A percentile compares a stretch with the other conserved stretches of the same genome.
Evolutionary conservation across 441 rosid genomes (phyloP).

Genomic region (Populus tomentosa): DNA sequence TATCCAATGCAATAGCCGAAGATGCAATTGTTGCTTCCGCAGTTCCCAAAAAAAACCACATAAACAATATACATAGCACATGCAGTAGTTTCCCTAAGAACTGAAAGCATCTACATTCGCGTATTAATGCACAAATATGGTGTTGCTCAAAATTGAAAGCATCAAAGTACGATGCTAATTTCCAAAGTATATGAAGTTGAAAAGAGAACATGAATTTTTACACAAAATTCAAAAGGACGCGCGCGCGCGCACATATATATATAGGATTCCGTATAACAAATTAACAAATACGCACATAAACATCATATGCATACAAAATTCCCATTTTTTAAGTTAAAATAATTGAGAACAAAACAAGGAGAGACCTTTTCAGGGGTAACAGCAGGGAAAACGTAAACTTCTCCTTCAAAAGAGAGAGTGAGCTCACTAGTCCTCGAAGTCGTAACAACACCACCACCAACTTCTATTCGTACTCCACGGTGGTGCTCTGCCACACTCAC

Average conservation of each 20-base stretch:
- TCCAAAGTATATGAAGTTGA: no score
- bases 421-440: constrained; percentile 60
- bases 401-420: constrained; percentile 62
- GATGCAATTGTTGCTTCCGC: not conserved
- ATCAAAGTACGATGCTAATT: no score
- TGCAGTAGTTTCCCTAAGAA: not conserved
- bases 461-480: constrained; percentile 15
- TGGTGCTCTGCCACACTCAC: constrained; percentile 36
- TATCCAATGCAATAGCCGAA: no score
- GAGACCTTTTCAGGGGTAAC: constrained; percentile 38
- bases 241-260: no score
- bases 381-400: constrained; percentile 27
- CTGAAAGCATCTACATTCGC: not conserved
- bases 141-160: no score
- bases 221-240: not conserved
- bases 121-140: not conserved
- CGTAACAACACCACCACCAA: constrained; percentile 28
- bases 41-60: not conserved
- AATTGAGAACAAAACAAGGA: not conserved
- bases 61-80: not conserved
- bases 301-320: no score
- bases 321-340: no score
- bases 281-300: no score
- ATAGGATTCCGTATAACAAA: no score
- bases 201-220: not conserved